Evolutionary conservation across 768 basidiomycete species (phyloP), one percentile per base, ranked within the genome.

Genomic region (Collybia sp.): DNA sequence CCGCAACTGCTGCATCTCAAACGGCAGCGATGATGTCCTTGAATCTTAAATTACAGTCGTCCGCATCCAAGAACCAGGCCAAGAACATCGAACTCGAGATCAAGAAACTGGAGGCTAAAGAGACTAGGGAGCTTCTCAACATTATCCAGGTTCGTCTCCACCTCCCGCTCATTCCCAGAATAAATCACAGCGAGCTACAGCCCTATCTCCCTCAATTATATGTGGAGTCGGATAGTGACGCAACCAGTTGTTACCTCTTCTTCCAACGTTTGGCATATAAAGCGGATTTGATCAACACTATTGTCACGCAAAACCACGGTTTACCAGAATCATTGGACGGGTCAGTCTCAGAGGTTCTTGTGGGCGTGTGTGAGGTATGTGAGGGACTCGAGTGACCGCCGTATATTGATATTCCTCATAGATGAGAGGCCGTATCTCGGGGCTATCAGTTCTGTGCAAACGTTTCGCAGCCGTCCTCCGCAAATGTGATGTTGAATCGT

Each of bases 11-110:
- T 12, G 85, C 81, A 12, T 88, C 85, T 1, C 93, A 97, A 57
- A 87, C 90, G 0, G 94, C 94, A 2, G 88, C 89, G 2, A 85
- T 97, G 73, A 84, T 98, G 76, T 92, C 93, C 39, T 72, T 96
- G 43, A 98, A 97, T 63, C 77, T 96, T 63, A 96, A 91, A 62
- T 76, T 99, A 5, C 95, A 98, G 62, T 89, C 89, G 0, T 79
- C 92, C 2, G 93, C 88, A 0, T 76, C 85, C 25, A 96, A 95
- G 76, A 88, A 89, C 52, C 94, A 95, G 56, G 85, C 89, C 5
- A 85, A 83, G 62, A 82, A 78, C 12, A 87, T 98, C 46, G 95
- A 98, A 49, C 75, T 94, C 13, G 96, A 97, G 59, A 68, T 97
- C 55, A 82, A 80, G 62, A 83, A 80, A 52, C 73, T 96, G 44